These are phyloP conservation scores for Aegilops speltoides DNA, from an alignment of 176 grass and related monocot species.

Conservation along the genomic window DNA sequence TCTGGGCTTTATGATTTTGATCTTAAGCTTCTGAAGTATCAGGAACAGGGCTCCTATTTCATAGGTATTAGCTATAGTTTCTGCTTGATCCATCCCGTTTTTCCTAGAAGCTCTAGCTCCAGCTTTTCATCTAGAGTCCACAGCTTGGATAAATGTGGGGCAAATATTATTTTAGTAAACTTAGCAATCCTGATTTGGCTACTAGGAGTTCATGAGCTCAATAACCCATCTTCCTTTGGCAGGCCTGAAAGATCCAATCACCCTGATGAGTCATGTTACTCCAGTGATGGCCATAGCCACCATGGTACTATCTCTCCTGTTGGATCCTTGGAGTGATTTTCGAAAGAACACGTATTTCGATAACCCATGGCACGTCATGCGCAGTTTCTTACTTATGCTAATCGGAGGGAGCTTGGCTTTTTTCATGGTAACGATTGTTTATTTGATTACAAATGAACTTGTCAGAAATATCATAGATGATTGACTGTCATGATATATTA, in stretches of 20 bases:
- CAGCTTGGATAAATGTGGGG: conserved; percentile 8
- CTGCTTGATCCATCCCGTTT: conserved; percentile 10
- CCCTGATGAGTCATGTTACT: conserved; percentile 92
- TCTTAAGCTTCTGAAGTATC: conserved; percentile 28
- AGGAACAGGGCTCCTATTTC: not conserved
- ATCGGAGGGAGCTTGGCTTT: conserved; percentile 86
- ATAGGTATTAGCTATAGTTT: conserved; percentile 22
- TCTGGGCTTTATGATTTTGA: not conserved
- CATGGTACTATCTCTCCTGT: conserved; percentile 78
- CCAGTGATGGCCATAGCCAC: conserved; percentile 93
- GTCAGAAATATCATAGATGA: not conserved
- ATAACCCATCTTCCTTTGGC: conserved; percentile 34
- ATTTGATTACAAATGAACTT: conserved; percentile 9
- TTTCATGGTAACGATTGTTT: conserved; percentile 78
- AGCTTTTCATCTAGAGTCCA: not conserved
- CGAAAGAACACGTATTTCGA: conserved; percentile 82
- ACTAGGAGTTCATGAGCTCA: conserved; percentile 22
- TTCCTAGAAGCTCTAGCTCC: not conserved
- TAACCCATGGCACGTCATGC: conserved; percentile 73
- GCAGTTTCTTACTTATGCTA: conserved; percentile 93
- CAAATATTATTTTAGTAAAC: conserved; percentile 9
- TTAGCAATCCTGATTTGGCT: conserved; percentile 1
- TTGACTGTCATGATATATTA: conserved; percentile 21
- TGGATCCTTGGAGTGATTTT: conserved; percentile 97
- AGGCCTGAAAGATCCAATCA: conserved; percentile 98